These are phyloP conservation scores for Zoysia japonica DNA, from an alignment of 176 grass and related monocot species.

Conservation along the genomic window DNA sequence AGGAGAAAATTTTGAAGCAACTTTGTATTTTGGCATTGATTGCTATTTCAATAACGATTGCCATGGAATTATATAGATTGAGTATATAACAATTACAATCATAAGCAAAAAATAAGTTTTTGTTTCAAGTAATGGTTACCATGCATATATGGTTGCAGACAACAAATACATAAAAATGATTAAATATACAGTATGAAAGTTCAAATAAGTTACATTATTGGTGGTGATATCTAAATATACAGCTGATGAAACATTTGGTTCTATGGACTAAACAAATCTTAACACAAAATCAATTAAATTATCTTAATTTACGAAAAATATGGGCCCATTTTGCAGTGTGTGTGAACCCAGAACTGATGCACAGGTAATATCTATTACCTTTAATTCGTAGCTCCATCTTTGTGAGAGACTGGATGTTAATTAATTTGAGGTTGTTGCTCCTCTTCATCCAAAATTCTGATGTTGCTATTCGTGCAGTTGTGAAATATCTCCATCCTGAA, in stretches of 20 bases:
- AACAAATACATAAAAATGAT: not conserved
- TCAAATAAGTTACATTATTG: not conserved
- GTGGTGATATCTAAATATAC: no score
- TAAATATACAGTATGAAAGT: not conserved
- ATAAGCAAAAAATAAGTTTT: no score
- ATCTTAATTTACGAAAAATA: not conserved
- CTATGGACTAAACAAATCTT: no score
- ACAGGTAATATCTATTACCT: no score
- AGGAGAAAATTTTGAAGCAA: not conserved
- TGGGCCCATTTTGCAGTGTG: not conserved
- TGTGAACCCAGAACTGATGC: no score
- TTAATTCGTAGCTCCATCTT: no score
- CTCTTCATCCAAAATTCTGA: not conserved
- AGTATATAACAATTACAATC: no score
- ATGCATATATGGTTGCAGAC: no score
- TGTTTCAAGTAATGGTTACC: no score
- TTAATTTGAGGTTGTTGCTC: not conserved
- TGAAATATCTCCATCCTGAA: not conserved
- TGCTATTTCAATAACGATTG: not conserved
- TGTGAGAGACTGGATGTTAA: no score
- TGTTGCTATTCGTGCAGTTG: not conserved
- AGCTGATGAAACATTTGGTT: no score
- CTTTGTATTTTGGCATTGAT: not conserved
- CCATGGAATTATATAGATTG: not conserved
- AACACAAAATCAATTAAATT: not conserved